Evolutionary conservation across 2,329 filamentous ascomycete species (phyloP), one percentile per base, ranked within the genome.

Genomic region (Dendryphion nanum): DNA sequence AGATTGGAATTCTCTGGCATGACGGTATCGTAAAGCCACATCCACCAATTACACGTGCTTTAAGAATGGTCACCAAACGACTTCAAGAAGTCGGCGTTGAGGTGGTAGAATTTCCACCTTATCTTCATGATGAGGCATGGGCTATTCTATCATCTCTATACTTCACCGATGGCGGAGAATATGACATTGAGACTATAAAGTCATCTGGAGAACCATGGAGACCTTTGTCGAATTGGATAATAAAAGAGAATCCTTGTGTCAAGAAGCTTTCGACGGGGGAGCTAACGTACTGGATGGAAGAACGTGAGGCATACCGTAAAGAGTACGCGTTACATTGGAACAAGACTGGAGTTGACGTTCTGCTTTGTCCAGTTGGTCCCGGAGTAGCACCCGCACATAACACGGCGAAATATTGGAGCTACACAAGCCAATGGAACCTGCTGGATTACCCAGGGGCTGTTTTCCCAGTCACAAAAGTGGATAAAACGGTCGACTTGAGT

Each of bases 401-500:
- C 46, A 63, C 69, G 42, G 52, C 83, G 56, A 69, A 61, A 24
- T 78, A 78, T 47, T 86, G 81, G 81, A 75, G 74, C 1, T 87
- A 86, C 48, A 84, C 81, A 0, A 67, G 74, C 0, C 75, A 81
- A 44, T 86, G 82, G 81, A 87, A 86, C 54, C 51, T 86, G 29
- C 71, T 86, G 2, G 82, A 87, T 57, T 85, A 84, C 57, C 79
- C 83, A 0, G 75, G 72, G 7, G 59, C 77, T 2, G 72, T 80
- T 0, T 83, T 86, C 53, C 83, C 83, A 0, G 78, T 64, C 1
- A 53, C 41, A 3, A 57, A 52, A 33, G 69, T 73, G 1, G 67
- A 75, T 37, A 66, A 66, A 1, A 50, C 50, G 1, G 50, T 63
- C 12, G 75, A 78, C 47, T 43, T 43, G 17, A 61, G 55, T 28